A percentile compares a stretch with the other conserved stretches of the same genome.
phyloP scores from a whole-genome alignment of 768 basidiomycete genomes.

The Candolleomyces eurysporus region DNA sequence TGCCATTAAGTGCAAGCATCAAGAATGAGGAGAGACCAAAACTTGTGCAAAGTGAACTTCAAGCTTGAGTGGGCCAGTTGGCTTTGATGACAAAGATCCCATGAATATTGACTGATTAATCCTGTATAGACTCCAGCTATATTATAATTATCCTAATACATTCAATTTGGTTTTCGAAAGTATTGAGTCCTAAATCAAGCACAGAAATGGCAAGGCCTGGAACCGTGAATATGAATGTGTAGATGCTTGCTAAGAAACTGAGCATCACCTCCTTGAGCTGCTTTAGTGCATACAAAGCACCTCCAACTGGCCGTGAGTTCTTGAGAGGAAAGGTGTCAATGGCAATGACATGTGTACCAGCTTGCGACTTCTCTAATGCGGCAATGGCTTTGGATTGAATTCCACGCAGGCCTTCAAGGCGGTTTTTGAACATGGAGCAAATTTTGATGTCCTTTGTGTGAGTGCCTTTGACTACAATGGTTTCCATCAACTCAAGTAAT shows the following conservation, averaged over 20 bases:
- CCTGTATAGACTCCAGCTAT: too few relatives aligned
- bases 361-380: constrained; percentile 48
- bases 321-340: constrained; percentile 73
- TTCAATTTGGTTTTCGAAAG: too few relatives aligned
- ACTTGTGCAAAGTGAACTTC: too few relatives aligned
- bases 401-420: constrained; percentile 75
- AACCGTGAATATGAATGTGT: too few relatives aligned
- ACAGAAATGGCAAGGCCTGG: too few relatives aligned
- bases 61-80: too few relatives aligned
- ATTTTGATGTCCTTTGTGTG: constrained; percentile 60
- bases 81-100: too few relatives aligned
- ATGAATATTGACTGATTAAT: too few relatives aligned
- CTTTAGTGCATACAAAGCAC: constrained; percentile 74
- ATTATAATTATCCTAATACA: too few relatives aligned
- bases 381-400: constrained; percentile 56
- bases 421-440: constrained; percentile 78
- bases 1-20: background rate
- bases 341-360: constrained; percentile 35
- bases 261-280: constrained; percentile 78
- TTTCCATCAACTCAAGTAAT: constrained; percentile 85
- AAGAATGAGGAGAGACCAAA: too few relatives aligned
- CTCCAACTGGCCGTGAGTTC: constrained; percentile 78
- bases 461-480: constrained; percentile 73
- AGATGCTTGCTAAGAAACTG: constrained; percentile 46
- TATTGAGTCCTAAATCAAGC: too few relatives aligned